Evolutionary conservation across 2,329 filamentous ascomycete genomes (phyloP).

Genomic region (Beauveria sp.): DNA sequence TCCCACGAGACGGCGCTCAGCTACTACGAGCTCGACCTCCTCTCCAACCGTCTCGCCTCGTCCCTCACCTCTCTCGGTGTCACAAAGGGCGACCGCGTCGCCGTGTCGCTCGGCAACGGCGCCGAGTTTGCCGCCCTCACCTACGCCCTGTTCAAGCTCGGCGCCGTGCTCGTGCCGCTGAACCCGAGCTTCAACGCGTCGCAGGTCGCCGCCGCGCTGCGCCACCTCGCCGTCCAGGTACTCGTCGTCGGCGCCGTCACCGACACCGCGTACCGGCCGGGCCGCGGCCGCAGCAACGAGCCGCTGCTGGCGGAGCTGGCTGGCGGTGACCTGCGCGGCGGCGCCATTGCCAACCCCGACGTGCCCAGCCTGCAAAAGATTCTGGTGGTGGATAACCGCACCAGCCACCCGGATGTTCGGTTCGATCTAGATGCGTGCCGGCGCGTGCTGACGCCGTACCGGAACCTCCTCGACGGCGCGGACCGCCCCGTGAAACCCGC

Average conservation of each 20-base stretch:
- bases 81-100: slow-evolving; percentile 74
- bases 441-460: slow-evolving; percentile 38
- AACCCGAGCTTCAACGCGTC: slow-evolving; percentile 80
- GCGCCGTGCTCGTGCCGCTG: slow-evolving; percentile 86
- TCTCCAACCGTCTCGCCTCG: slow-evolving; percentile 67
- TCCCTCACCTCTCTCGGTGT: slow-evolving; percentile 66
- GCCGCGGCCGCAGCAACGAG: slow-evolving; percentile 45
- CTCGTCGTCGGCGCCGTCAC: slow-evolving; percentile 84
- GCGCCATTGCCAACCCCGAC: slow-evolving; percentile 29
- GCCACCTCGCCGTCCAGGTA: slow-evolving; percentile 64
- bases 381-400: slow-evolving; percentile 72
- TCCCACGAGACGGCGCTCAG: slow-evolving; percentile 59
- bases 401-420: slow-evolving; percentile 32
- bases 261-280: slow-evolving; percentile 63
- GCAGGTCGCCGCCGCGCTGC: slow-evolving; percentile 72
- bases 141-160: slow-evolving; percentile 88
- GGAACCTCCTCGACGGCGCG: slow-evolving; percentile 29
- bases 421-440: slow-evolving; percentile 35
- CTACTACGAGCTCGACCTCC: slow-evolving; percentile 65
- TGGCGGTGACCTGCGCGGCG: slow-evolving; percentile 32
- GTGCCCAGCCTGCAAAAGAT: slow-evolving; percentile 66
- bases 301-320: slow-evolving; percentile 34
- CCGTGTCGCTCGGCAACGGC: slow-evolving; percentile 78
- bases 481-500: slow-evolving; percentile 33
- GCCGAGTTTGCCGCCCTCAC: slow-evolving; percentile 76